These are phyloP conservation scores for Leucosporidium yakuticum DNA, from an alignment of 768 basidiomycete species.

Conservation along the genomic window DNA sequence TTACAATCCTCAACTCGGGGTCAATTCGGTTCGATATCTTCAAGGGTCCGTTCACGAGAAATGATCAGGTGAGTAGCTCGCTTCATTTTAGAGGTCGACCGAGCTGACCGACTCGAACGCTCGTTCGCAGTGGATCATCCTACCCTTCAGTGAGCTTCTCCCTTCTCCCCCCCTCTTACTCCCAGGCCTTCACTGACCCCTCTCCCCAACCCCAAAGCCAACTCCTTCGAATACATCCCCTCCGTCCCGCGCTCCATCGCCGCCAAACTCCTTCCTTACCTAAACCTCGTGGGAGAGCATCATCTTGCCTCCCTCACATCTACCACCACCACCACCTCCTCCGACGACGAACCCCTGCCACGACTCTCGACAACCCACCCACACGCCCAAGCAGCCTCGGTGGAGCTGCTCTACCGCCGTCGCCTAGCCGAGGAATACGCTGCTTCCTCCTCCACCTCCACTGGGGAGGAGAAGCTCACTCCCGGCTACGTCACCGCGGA, in stretches of 20 bases:
- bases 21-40: constrained; percentile 45
- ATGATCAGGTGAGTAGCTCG: constrained; percentile 45
- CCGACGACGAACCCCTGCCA: not conserved
- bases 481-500: constrained; percentile 64
- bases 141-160: constrained; percentile 30
- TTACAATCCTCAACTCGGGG: constrained; percentile 41
- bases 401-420: not conserved
- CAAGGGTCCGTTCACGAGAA: constrained; percentile 38
- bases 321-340: not conserved
- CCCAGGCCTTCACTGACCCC: not conserved
- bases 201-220: constrained; percentile 10
- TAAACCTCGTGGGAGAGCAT: constrained; percentile 36
- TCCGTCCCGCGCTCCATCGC: constrained; percentile 16
- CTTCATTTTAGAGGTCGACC: not conserved
- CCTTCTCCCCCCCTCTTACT: not conserved
- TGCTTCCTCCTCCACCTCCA: not conserved
- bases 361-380: no score
- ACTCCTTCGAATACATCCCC: constrained; percentile 26
- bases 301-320: not conserved
- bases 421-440: not conserved
- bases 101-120: not conserved
- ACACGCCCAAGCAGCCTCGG: not conserved
- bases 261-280: constrained; percentile 19
- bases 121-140: constrained; percentile 25
- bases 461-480: constrained; percentile 49